phyloP scores from a whole-genome alignment of 768 basidiomycete genomes.

The Tubosaeta brunneosetosa region DNA sequence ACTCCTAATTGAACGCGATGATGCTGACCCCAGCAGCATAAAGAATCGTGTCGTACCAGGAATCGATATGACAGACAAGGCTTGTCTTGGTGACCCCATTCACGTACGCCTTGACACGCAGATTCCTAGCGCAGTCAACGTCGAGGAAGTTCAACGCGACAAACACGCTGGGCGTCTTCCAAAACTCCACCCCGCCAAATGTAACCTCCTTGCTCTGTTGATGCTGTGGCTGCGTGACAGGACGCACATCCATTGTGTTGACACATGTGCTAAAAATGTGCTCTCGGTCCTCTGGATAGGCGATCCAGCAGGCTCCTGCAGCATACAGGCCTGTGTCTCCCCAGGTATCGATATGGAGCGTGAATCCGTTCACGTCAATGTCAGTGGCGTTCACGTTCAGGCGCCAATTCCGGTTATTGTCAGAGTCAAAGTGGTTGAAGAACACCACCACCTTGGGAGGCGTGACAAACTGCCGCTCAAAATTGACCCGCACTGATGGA shows the following conservation, averaged over 20 bases:
- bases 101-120: constrained; percentile 13
- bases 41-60: constrained; percentile 8
- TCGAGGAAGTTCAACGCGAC: constrained; percentile 16
- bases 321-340: constrained; percentile 2
- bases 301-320: constrained; percentile 13
- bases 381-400: constrained; percentile 2
- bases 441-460: constrained; percentile 14
- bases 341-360: constrained; percentile 11
- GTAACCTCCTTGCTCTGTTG: constrained; percentile 3
- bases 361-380: constrained; percentile 14
- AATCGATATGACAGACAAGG: constrained; percentile 10
- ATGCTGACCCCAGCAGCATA: neutral
- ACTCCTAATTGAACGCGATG: neutral
- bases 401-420: constrained; percentile 5
- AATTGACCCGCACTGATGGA: constrained; percentile 3
- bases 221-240: neutral
- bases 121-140: constrained; percentile 1
- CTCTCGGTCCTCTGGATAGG: constrained; percentile 18
- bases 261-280: constrained; percentile 15
- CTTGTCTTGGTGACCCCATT: constrained; percentile 2
- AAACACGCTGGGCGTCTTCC: constrained; percentile 16
- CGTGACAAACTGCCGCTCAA: constrained; percentile 13
- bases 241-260: constrained; percentile 6
- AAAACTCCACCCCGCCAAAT: constrained; percentile 5
- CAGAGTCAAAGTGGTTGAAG: constrained; percentile 13